These are phyloP conservation scores for Diaporthe citriasiana DNA, from an alignment of 2,329 filamentous ascomycete genomes.

Conservation along the genomic window DNA sequence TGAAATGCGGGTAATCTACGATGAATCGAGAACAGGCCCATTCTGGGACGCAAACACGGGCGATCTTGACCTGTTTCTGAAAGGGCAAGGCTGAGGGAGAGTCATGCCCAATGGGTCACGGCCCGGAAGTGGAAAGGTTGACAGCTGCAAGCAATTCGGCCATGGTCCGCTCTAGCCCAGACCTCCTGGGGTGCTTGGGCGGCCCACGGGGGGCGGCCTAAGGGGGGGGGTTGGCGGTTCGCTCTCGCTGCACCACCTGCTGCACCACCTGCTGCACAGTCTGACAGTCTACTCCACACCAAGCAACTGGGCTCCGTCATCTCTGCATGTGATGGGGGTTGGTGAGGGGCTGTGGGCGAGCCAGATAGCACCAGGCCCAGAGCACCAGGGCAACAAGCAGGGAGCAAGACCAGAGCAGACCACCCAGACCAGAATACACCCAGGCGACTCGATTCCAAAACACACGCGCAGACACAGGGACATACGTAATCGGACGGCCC, in stretches of 20 bases:
- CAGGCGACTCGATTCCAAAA: conserved; percentile 5
- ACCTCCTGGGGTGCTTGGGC: conserved; percentile 14
- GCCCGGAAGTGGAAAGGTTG: conserved; percentile 34
- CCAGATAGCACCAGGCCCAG: no score
- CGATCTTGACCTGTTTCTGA: conserved; percentile 36
- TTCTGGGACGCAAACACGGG: conserved; percentile 35
- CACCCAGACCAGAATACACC: not conserved
- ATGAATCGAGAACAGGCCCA: conserved; percentile 36
- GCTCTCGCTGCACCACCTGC: conserved; percentile 26
- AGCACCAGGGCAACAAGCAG: not conserved
- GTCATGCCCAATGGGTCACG: conserved; percentile 31
- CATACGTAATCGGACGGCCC: conserved; percentile 23
- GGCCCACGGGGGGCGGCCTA: not conserved
- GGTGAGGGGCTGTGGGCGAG: not conserved
- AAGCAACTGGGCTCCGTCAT: conserved; percentile 24
- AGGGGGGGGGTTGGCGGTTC: not conserved
- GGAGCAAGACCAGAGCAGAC: not conserved
- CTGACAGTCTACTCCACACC: conserved; percentile 23
- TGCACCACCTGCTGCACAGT: conserved; percentile 1
- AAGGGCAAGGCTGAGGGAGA: conserved; percentile 37
- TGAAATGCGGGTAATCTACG: conserved; percentile 33
- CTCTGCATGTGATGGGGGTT: conserved; percentile 16
- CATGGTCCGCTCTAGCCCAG: conserved; percentile 29
- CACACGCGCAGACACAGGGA: conserved; percentile 19
- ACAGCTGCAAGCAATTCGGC: conserved; percentile 38